phyloP scores from a whole-genome alignment of 352 stramenopile species.

The Pseudoperonospora humuli region DNA sequence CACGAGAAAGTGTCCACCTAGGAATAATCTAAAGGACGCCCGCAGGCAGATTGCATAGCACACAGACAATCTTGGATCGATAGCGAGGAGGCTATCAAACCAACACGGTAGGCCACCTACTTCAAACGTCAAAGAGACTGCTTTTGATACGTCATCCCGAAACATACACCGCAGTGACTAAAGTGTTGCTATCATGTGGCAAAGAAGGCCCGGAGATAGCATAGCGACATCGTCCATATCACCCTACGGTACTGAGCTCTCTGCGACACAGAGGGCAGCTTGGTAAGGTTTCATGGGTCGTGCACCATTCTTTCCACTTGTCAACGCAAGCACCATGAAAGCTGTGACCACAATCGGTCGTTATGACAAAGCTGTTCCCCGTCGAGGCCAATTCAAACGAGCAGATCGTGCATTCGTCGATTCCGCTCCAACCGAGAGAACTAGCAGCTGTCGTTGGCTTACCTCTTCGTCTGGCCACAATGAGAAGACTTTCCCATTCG shows the following conservation, averaged over 20 bases:
- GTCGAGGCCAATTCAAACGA: slow-evolving; percentile 1
- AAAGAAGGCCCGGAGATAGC: too few species aligned
- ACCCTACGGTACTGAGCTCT: neutral
- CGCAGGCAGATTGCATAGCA: too few species aligned
- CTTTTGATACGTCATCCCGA: too few species aligned
- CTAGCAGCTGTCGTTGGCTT: neutral
- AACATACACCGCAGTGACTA: too few species aligned
- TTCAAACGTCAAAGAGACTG: too few species aligned
- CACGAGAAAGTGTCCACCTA: too few species aligned
- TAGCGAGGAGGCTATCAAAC: too few species aligned
- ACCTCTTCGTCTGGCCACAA: slow-evolving; percentile 3
- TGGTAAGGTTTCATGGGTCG: neutral
- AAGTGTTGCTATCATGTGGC: too few species aligned
- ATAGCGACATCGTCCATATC: too few species aligned
- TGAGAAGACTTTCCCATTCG: slow-evolving; percentile 14
- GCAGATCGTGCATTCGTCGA: slow-evolving; percentile 11
- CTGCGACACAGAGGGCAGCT: slow-evolving; percentile 13
- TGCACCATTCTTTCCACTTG: slow-evolving; percentile 10
- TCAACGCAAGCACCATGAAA: slow-evolving; percentile 11
- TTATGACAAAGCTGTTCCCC: neutral
- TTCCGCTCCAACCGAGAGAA: neutral
- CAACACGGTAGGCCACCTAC: too few species aligned
- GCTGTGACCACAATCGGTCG: slow-evolving; percentile 8
- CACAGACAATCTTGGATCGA: too few species aligned
- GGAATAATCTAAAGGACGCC: too few species aligned